phyloP scores from a whole-genome alignment of 2,329 filamentous ascomycete species.

The Moelleriella libera region DNA sequence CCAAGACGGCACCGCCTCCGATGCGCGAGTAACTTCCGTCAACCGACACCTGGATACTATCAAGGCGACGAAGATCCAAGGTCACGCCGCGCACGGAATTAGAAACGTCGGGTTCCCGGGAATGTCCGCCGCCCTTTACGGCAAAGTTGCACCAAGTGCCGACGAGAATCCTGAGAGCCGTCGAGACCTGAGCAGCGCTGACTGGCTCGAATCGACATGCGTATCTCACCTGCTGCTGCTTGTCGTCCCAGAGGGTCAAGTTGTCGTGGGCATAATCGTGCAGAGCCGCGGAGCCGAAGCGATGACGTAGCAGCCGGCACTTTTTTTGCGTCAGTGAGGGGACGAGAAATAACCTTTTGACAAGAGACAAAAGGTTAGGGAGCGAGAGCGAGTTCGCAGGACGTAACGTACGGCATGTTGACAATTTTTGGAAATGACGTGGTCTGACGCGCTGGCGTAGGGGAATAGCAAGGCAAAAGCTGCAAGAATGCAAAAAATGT shows the following conservation, averaged over 20 bases:
- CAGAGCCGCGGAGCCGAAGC: not conserved
- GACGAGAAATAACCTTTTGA: no score
- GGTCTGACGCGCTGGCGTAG: not conserved
- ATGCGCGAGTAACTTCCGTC: constrained; percentile 22
- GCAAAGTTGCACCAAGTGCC: constrained; percentile 6
- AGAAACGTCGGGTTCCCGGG: constrained; percentile 1
- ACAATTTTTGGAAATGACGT: not conserved
- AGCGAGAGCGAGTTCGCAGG: not conserved
- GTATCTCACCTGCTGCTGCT: constrained; percentile 6
- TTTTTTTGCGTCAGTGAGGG: not conserved
- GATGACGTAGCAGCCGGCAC: not conserved
- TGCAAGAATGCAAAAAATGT: not conserved
- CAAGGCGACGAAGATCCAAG: constrained; percentile 8
- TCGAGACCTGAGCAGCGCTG: constrained; percentile 4
- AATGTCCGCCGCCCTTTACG: constrained; percentile 7
- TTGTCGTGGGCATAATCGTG: not conserved
- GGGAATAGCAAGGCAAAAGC: not conserved
- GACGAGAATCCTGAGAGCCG: constrained; percentile 2
- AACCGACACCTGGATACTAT: constrained; percentile 5
- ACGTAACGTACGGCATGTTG: not conserved
- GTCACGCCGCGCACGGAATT: constrained; percentile 9
- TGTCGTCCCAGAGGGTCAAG: constrained; percentile 9
- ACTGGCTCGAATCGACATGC: constrained; percentile 6
- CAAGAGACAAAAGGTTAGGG: not conserved
- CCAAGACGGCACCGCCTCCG: constrained; percentile 29